Evolutionary conservation across 164 flowering plant genomes (phyloP).

Genomic region (Berberis thunbergii): DNA sequence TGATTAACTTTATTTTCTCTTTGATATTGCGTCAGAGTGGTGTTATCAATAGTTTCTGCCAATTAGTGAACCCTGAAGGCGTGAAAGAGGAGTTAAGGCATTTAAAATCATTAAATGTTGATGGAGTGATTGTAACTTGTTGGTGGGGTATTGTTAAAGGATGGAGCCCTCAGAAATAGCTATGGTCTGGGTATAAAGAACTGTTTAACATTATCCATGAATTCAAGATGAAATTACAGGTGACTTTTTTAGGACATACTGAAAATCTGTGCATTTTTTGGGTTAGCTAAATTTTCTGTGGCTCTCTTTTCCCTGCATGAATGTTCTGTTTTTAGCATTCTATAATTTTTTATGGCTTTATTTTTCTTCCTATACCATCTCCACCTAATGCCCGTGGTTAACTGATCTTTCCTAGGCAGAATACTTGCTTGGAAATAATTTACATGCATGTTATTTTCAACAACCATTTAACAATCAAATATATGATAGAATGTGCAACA

Average conservation of each 20-base stretch:
- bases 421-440: constrained; percentile 5
- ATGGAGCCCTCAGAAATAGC: constrained; percentile 71
- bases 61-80: constrained; percentile 67
- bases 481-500: too few species aligned
- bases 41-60: constrained; percentile 56
- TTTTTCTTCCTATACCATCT: too few species aligned
- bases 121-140: constrained; percentile 76
- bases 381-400: too few species aligned
- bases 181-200: constrained; percentile 77
- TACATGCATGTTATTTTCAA: too few species aligned
- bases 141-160: constrained; percentile 94
- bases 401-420: too few species aligned
- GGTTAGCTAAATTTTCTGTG: too few species aligned
- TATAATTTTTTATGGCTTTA: too few species aligned
- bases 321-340: too few species aligned
- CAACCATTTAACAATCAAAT: too few species aligned
- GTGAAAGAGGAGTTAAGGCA: constrained; percentile 49
- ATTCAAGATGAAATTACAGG: constrained; percentile 67
- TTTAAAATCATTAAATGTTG: constrained; percentile 60
- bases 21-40: constrained; percentile 40
- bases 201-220: constrained; percentile 59
- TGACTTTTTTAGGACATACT: constrained; percentile 9
- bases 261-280: not conserved
- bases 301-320: too few species aligned
- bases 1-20: not conserved